These are phyloP conservation scores for Murraya paniculata DNA, from an alignment of 345 rosid species.

Conservation along the genomic window DNA sequence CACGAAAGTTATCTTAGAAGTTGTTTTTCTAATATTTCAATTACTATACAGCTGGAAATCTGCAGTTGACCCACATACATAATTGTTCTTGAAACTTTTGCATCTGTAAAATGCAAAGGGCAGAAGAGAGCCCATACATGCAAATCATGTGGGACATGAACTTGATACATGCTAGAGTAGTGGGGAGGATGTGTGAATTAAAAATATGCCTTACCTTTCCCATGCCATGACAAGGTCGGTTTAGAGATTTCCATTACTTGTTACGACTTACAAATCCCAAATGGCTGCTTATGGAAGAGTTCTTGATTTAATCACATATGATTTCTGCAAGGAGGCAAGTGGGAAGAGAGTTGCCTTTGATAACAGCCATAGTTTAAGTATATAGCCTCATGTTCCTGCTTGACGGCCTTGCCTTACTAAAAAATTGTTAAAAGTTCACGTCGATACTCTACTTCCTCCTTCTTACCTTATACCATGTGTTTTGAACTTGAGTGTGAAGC, in stretches of 20 bases:
- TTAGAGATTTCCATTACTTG: too few relatives aligned
- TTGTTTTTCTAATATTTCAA: not conserved
- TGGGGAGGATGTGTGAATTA: not conserved
- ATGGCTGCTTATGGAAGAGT: not conserved
- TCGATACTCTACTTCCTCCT: too few relatives aligned
- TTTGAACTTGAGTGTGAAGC: not conserved
- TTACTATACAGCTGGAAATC: not conserved
- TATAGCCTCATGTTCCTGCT: too few relatives aligned
- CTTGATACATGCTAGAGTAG: not conserved
- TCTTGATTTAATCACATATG: not conserved
- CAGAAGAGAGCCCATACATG: not conserved
- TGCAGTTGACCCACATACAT: not conserved
- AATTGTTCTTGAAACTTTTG: not conserved
- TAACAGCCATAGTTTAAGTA: not conserved
- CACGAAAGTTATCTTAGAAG: not conserved
- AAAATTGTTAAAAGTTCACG: too few relatives aligned
- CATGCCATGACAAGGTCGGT: not conserved
- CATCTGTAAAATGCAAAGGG: not conserved
- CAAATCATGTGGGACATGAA: conserved; percentile 2
- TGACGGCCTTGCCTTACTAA: too few relatives aligned
- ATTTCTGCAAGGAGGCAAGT: not conserved
- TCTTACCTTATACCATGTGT: too few relatives aligned
- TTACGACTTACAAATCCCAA: not conserved
- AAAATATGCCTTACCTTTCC: not conserved
- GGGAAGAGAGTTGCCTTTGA: not conserved